Percentiles rank a stretch among this genome's conserved stretches.
These are phyloP conservation scores for Pseudocercospora eumusae DNA, from an alignment of 2,329 filamentous ascomycete genomes.

Conservation along the genomic window DNA sequence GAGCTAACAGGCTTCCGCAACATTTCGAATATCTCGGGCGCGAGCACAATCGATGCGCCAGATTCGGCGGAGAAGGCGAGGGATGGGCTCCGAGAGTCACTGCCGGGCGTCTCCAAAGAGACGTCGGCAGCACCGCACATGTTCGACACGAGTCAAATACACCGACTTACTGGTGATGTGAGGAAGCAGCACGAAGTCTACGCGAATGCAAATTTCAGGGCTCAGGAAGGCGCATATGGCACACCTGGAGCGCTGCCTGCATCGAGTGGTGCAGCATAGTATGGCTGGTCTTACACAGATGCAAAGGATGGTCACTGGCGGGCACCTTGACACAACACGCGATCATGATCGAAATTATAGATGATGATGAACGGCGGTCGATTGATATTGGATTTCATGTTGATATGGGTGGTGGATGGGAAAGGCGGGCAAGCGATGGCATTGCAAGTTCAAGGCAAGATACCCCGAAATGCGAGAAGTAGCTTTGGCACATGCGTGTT, in stretches of 20 bases:
- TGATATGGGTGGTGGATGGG: not conserved
- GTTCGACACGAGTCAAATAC: slow-evolving; percentile 34
- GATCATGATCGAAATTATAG: not conserved
- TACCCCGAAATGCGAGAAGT: slow-evolving; percentile 7
- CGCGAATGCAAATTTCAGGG: slow-evolving; percentile 30
- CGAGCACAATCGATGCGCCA: slow-evolving; percentile 40
- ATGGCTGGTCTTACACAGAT: slow-evolving; percentile 3
- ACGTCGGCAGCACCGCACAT: slow-evolving; percentile 29
- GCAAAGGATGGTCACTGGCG: not conserved
- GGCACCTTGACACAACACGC: not conserved
- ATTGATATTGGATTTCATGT: slow-evolving; percentile 3
- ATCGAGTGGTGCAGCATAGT: slow-evolving; percentile 6
- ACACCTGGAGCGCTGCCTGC: slow-evolving; percentile 5
- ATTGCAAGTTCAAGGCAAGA: slow-evolving; percentile 6
- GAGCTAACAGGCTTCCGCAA: slow-evolving; percentile 38
- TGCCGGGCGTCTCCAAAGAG: slow-evolving; percentile 27
- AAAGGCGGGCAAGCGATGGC: not conserved
- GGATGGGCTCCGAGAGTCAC: slow-evolving; percentile 17
- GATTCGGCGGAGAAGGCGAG: slow-evolving; percentile 30
- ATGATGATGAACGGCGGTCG: not conserved
- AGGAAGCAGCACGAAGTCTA: slow-evolving; percentile 30
- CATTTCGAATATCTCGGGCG: slow-evolving; percentile 44
- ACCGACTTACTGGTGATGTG: slow-evolving; percentile 25
- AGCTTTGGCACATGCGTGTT: not conserved
- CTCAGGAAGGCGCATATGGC: slow-evolving; percentile 29